These are phyloP conservation scores for Hibiscus mutabilis DNA, from an alignment of 345 rosid species.

Conservation along the genomic window DNA sequence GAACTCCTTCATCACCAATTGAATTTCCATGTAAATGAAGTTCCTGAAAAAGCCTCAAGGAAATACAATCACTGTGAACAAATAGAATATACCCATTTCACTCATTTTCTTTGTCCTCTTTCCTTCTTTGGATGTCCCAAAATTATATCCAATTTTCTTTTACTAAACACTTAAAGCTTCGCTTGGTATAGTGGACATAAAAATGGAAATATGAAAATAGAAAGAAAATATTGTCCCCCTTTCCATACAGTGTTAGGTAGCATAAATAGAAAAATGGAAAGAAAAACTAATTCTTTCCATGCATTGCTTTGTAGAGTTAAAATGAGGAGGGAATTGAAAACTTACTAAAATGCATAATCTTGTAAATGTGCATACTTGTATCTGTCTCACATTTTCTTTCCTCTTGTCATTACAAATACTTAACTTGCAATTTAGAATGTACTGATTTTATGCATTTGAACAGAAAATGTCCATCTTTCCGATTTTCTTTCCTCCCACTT, in stretches of 20 bases:
- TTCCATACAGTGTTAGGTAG: not conserved
- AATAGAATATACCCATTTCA: not conserved
- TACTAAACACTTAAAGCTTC: not conserved
- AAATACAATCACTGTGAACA: not conserved
- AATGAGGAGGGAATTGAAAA: not conserved
- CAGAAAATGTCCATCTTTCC: too few relatives aligned
- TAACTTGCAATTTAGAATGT: too few relatives aligned
- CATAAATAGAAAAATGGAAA: not conserved
- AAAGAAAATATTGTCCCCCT: not conserved
- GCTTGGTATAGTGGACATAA: not conserved
- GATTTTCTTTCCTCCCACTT: not conserved
- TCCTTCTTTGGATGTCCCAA: not conserved
- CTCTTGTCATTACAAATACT: too few relatives aligned
- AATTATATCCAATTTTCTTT: not conserved
- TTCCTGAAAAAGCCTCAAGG: constrained; percentile 40
- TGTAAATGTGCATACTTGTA: not conserved
- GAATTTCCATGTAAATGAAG: constrained; percentile 94
- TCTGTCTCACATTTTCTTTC: not conserved
- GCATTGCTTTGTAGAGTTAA: not conserved
- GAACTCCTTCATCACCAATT: constrained; percentile 89
- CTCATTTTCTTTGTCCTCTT: not conserved
- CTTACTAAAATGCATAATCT: not conserved
- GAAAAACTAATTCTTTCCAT: not conserved
- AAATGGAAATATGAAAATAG: not conserved
- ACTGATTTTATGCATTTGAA: too few relatives aligned